These are phyloP conservation scores for Orychophragmus violaceus DNA, from an alignment of 345 rosid genomes.

Conservation along the genomic window DNA sequence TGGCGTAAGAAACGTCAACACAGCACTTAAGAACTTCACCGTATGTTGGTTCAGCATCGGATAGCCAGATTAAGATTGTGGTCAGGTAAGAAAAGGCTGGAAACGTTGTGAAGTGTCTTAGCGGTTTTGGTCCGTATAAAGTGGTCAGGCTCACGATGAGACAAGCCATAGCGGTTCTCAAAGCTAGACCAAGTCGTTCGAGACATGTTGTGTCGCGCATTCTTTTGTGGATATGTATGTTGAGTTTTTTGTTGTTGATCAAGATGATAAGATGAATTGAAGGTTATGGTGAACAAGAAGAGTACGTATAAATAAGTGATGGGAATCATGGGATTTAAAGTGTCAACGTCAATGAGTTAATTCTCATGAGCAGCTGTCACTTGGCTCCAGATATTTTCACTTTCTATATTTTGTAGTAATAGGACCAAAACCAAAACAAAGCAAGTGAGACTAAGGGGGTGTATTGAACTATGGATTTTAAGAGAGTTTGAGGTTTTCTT, in stretches of 20 bases:
- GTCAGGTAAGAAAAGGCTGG: slow-evolving; percentile 75
- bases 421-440: slow-evolving; percentile 11
- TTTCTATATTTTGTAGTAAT: background rate
- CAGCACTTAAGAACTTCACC: slow-evolving; percentile 60
- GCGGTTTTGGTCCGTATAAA: slow-evolving; percentile 46
- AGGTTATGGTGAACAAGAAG: slow-evolving; percentile 27
- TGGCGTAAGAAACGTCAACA: slow-evolving; percentile 45
- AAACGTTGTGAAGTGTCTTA: slow-evolving; percentile 33
- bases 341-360: slow-evolving; percentile 29
- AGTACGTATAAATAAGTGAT: slow-evolving; percentile 30
- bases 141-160: slow-evolving; percentile 52
- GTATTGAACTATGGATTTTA: too few species aligned
- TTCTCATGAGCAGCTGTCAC: slow-evolving; percentile 14
- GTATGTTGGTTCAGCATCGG: slow-evolving; percentile 62
- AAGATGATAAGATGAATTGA: slow-evolving; percentile 26
- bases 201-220: slow-evolving; percentile 31
- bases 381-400: slow-evolving; percentile 3
- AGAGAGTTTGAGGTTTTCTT: too few species aligned
- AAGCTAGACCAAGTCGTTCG: slow-evolving; percentile 38
- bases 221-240: slow-evolving; percentile 5
- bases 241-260: background rate
- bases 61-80: slow-evolving; percentile 52
- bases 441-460: too few species aligned
- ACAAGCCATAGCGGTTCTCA: slow-evolving; percentile 63
- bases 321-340: slow-evolving; percentile 10